Conservation (phyloP, 768 basidiomycete species). For the Lentinula raphanica region DNA sequence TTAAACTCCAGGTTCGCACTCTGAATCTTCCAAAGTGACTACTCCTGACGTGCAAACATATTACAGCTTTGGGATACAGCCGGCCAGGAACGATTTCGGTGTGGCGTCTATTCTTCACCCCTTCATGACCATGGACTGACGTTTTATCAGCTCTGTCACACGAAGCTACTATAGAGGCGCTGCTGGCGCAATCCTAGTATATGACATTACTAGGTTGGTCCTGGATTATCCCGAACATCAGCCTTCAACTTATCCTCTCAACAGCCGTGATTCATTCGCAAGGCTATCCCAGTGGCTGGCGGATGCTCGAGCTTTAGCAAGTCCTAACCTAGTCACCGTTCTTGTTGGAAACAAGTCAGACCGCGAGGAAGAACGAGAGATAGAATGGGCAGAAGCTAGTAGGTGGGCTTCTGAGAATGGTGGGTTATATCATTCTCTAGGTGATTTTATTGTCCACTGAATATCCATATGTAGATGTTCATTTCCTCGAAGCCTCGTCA, state of each 20-base stretch:
- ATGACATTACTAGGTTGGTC: constrained; percentile 84
- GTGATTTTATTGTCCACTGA: neutral
- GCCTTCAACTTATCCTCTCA: constrained; percentile 11
- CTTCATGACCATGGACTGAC: neutral
- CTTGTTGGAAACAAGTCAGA: constrained; percentile 96
- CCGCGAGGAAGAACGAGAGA: constrained; percentile 89
- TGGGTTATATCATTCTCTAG: constrained; percentile 26
- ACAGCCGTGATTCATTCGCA: constrained; percentile 80
- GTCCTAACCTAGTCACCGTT: constrained; percentile 84
- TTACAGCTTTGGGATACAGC: constrained; percentile 94
- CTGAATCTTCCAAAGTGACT: constrained; percentile 9
- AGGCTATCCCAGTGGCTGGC: constrained; percentile 87
- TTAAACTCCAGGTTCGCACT: constrained; percentile 82
- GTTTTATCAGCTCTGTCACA: constrained; percentile 67
- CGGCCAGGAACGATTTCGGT: constrained; percentile 94
- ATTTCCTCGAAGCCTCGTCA: constrained; percentile 92
- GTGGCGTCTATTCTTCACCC: constrained; percentile 10
- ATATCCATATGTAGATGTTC: constrained; percentile 54
- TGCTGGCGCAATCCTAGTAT: constrained; percentile 86
- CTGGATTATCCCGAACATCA: neutral
- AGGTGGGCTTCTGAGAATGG: constrained; percentile 96
- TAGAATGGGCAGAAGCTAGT: constrained; percentile 93
- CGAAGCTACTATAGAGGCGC: constrained; percentile 96
- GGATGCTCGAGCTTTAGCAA: constrained; percentile 89
- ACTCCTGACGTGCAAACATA: constrained; percentile 12